Conservation (phyloP, 371 early-diverging fungal species). For the Batrachochytrium dendrobatidis region DNA sequence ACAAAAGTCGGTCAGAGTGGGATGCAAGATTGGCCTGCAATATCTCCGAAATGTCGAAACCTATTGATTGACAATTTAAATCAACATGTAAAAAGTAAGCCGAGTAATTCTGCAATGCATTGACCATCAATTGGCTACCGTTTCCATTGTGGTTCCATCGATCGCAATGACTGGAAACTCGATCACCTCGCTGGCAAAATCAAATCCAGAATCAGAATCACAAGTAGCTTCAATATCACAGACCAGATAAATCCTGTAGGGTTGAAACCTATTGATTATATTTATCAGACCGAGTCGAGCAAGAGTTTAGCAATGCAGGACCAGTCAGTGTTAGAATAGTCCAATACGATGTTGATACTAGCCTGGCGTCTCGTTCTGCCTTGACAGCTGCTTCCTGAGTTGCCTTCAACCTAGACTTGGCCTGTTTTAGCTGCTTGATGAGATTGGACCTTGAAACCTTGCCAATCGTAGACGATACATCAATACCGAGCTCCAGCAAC, state of each 20-base stretch:
- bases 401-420: neutral
- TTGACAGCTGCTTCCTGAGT: no score
- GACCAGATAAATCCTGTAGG: constrained; percentile 41
- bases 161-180: constrained; percentile 75
- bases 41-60: constrained; percentile 62
- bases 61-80: neutral
- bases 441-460: neutral
- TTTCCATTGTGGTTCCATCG: constrained; percentile 36
- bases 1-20: constrained; percentile 65
- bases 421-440: neutral
- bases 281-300: no score
- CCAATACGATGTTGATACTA: no score
- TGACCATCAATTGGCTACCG: constrained; percentile 4
- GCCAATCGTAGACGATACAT: no score
- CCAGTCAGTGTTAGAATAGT: no score
- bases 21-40: constrained; percentile 59
- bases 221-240: constrained; percentile 81
- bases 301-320: no score
- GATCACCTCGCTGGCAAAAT: constrained; percentile 67
- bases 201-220: constrained; percentile 41
- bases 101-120: neutral
- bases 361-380: no score
- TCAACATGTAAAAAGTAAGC: neutral
- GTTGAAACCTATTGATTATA: constrained; percentile 10
- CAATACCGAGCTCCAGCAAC: neutral